Conservation (phyloP, 176 grass and related monocot species). For the Aegilops sharonensis region DNA sequence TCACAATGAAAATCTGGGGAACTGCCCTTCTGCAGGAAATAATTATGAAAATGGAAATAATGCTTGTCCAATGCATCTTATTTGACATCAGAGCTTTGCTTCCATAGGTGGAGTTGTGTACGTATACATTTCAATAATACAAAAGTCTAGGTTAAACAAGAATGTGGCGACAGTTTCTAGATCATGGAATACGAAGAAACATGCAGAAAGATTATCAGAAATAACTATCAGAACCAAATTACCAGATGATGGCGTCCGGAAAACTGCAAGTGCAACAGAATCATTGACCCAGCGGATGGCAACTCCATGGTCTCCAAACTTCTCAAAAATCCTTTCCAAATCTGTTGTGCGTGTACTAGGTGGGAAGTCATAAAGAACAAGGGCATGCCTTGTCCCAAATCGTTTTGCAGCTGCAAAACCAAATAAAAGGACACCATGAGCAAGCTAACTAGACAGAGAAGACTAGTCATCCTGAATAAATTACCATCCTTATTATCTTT, state of each 20-base stretch:
- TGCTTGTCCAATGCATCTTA: not conserved
- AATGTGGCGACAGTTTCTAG: not conserved
- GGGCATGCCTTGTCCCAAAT: conserved; percentile 69
- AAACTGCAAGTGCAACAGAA: conserved; percentile 81
- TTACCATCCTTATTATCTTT: conserved; percentile 20
- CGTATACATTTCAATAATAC: not conserved
- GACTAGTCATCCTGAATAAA: conserved; percentile 10
- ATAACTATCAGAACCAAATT: conserved; percentile 10
- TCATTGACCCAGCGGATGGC: conserved; percentile 89
- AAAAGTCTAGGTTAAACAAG: not conserved
- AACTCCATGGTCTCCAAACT: conserved; percentile 60
- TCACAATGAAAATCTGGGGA: not conserved
- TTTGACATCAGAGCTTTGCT: not conserved
- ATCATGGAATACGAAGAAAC: not conserved
- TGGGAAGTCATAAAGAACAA: conserved; percentile 73
- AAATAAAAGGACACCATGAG: conserved; percentile 18
- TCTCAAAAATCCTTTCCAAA: conserved; percentile 76
- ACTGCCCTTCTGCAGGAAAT: not conserved
- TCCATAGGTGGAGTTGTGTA: not conserved
- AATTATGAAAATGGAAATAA: not conserved
- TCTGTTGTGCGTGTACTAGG: conserved; percentile 59
- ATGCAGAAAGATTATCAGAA: not conserved
- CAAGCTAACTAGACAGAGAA: not conserved
- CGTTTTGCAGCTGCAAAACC: conserved; percentile 35
- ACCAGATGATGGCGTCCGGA: conserved; percentile 70